These are phyloP conservation scores for Euphorbia schlechtendalii DNA, from an alignment of 441 rosid genomes.

Conservation along the genomic window DNA sequence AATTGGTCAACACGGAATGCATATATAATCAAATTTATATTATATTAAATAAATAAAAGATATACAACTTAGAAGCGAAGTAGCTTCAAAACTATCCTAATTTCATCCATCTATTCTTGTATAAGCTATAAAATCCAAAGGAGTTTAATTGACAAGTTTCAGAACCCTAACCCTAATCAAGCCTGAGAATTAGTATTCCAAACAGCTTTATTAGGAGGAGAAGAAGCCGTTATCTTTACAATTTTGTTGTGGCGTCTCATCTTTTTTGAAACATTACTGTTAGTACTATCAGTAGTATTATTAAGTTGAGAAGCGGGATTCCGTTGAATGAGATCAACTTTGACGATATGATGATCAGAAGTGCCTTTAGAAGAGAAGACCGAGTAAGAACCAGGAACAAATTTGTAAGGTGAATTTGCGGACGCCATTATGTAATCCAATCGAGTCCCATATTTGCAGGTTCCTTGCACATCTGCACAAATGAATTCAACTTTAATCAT, in stretches of 20 bases:
- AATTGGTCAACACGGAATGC: neutral
- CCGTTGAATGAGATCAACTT: slow-evolving; percentile 50
- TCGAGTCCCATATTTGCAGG: slow-evolving; percentile 92
- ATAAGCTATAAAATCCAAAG: too few species aligned
- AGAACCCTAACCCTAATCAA: too few species aligned
- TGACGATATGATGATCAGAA: slow-evolving; percentile 93
- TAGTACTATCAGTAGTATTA: too few species aligned
- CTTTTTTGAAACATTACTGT: slow-evolving; percentile 15
- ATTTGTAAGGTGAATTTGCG: slow-evolving; percentile 58
- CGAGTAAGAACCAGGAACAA: slow-evolving; percentile 78
- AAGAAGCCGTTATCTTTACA: slow-evolving; percentile 35
- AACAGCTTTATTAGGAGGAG: slow-evolving; percentile 40
- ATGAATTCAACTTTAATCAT: neutral
- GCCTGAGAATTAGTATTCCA: slow-evolving; percentile 31
- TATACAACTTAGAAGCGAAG: neutral
- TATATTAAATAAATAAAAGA: neutral
- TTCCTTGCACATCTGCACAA: slow-evolving; percentile 67
- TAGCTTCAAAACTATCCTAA: neutral
- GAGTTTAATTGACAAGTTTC: too few species aligned
- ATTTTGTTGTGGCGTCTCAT: slow-evolving; percentile 33
- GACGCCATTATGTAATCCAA: slow-evolving; percentile 82
- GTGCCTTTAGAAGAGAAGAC: slow-evolving; percentile 89
- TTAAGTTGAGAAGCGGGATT: slow-evolving; percentile 12
- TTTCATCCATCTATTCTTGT: neutral
- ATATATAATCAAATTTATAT: too few species aligned